Evolutionary conservation across 1,284 basidiomycete genomes (phyloP), one percentile per base, ranked within the genome.

Genomic region (Puccinia brachypodii): DNA sequence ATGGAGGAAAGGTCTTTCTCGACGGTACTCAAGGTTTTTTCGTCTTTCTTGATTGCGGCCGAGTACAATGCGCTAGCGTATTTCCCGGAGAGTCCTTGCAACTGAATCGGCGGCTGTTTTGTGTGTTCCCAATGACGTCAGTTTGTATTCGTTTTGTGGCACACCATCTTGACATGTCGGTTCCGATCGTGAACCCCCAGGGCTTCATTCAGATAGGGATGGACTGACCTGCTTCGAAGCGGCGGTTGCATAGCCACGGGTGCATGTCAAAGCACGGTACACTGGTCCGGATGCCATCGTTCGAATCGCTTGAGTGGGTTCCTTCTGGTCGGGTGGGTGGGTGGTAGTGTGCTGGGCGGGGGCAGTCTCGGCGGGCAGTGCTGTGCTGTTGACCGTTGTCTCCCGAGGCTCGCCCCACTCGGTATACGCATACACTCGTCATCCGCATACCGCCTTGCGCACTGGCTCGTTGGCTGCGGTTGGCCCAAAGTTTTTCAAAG

Each of bases 11-110:
- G 16, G 58, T 82, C 80, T 58, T 82, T 82, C 84, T 86, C 86
- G 74, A 87, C 85, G 83, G 85, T 85, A 64, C 84, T 81, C 72
- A 87, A 84, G 42, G 85, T 85, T 85, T 86, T 87, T 83, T 81
- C 84, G 85, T 86, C 85, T 89, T 95, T 93, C 85, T 91, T 89
- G 86, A 95, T 91, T 25, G 97, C 95, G 78, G 96, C 96, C 77
- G 92, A 91, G 89, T 94, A 99, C 84, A 94, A 90, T 38, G 97
- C 96, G 82, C 93, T 92, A 83, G 97, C 96, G 88, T 99, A 99
- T 88, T 98, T 98, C 87, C 91, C 89, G 68, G 93, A 91, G 84
- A 94, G 84, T 50, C 83, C 84, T 83, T 83, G 58, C 36, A 83
- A 74, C 68, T 82, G 77, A 44, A 83, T 44, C 31, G 83, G 82